Evolutionary conservation across 768 basidiomycete genomes (phyloP).

Genomic region (Russula sp.): DNA sequence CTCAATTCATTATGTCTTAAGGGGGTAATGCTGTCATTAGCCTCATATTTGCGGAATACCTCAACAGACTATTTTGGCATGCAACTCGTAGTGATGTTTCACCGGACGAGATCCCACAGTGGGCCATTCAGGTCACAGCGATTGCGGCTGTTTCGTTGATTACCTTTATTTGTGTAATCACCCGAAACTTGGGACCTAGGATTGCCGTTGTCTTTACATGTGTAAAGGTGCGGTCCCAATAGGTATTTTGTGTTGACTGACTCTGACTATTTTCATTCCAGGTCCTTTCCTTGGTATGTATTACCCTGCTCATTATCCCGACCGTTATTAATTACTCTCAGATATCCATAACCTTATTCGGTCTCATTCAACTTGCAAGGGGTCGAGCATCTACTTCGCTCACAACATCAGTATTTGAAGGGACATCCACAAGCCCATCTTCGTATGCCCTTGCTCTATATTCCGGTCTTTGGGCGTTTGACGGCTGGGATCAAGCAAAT

Average conservation of each 20-base stretch:
- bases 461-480: conserved; percentile 92
- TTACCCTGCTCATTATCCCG: background rate
- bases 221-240: conserved; percentile 56
- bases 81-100: conserved; percentile 61
- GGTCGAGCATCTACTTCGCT: conserved; percentile 67
- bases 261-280: conserved; percentile 25
- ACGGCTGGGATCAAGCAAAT: conserved; percentile 93
- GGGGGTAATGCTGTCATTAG: conserved; percentile 79
- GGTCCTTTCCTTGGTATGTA: conserved; percentile 59
- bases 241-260: background rate
- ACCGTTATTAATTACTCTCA: conserved; percentile 27
- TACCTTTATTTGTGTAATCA: conserved; percentile 69
- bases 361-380: conserved; percentile 65
- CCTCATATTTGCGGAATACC: conserved; percentile 86
- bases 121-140: conserved; percentile 88
- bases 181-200: conserved; percentile 69
- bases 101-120: conserved; percentile 74
- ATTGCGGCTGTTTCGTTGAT: conserved; percentile 63
- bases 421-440: conserved; percentile 71
- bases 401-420: conserved; percentile 57
- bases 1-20: conserved; percentile 24
- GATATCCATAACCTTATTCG: conserved; percentile 70
- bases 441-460: conserved; percentile 91
- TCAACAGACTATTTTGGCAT: conserved; percentile 84
- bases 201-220: conserved; percentile 82